These are phyloP conservation scores for Teratosphaeria pseudoeucalypti DNA, from an alignment of 2,329 filamentous ascomycete genomes.

Conservation along the genomic window DNA sequence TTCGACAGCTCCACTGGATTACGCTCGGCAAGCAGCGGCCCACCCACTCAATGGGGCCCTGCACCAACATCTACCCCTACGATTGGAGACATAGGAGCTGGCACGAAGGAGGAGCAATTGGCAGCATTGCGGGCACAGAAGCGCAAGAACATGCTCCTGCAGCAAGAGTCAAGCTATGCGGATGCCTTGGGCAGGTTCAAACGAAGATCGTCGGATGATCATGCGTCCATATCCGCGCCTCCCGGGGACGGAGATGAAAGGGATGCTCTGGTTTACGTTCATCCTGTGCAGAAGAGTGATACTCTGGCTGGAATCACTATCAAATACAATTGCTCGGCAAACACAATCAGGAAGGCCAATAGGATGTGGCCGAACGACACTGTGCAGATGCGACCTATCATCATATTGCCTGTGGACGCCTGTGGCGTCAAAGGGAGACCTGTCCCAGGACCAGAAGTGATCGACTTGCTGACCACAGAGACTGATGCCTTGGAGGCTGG, in stretches of 20 bases:
- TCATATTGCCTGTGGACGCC: slow-evolving; percentile 80
- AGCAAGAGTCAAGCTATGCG: slow-evolving; percentile 27
- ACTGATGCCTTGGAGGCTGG: slow-evolving; percentile 20
- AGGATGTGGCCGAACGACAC: slow-evolving; percentile 90
- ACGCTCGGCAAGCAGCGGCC: slow-evolving; percentile 25
- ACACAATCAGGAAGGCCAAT: slow-evolving; percentile 76
- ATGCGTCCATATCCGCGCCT: slow-evolving; percentile 35
- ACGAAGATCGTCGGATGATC: slow-evolving; percentile 58
- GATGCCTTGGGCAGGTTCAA: slow-evolving; percentile 45
- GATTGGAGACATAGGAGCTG: slow-evolving; percentile 31
- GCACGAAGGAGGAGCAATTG: slow-evolving; percentile 37
- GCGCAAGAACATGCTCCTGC: slow-evolving; percentile 36
- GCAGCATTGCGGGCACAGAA: slow-evolving; percentile 40
- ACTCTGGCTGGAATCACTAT: slow-evolving; percentile 87
- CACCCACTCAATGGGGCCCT: slow-evolving; percentile 40
- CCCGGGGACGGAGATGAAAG: slow-evolving; percentile 51
- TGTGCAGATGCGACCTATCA: slow-evolving; percentile 69
- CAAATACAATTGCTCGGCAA: slow-evolving; percentile 76
- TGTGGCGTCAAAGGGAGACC: slow-evolving; percentile 71
- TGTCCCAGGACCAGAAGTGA: slow-evolving; percentile 27
- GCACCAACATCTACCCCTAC: slow-evolving; percentile 24
- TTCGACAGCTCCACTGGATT: slow-evolving; percentile 8
- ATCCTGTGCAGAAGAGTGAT: slow-evolving; percentile 71
- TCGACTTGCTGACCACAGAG: slow-evolving; percentile 22
- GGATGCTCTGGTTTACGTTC: slow-evolving; percentile 80